phyloP scores from a whole-genome alignment of 2,329 filamentous ascomycete genomes.

The Colletotrichum noveboracense region DNA sequence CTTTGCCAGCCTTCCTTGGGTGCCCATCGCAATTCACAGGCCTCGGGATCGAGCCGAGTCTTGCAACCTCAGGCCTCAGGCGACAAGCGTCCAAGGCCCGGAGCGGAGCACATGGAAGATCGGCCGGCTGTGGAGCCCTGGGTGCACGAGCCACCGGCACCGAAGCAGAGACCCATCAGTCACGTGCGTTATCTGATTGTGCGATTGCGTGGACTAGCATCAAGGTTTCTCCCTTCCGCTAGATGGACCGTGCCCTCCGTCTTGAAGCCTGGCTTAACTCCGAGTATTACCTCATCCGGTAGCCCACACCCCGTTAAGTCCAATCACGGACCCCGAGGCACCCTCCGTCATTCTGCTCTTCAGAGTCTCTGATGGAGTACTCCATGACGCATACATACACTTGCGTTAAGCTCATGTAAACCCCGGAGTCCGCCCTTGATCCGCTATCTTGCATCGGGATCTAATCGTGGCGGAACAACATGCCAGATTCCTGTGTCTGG shows the following conservation, averaged over 20 bases:
- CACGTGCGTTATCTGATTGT: neutral
- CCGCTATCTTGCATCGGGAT: neutral
- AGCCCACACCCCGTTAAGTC: neutral
- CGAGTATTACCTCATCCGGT: neutral
- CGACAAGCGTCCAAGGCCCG: neutral
- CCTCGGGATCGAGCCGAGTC: neutral
- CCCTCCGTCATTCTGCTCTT: neutral
- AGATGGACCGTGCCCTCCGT: neutral
- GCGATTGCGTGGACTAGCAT: neutral
- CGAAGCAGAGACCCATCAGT: neutral
- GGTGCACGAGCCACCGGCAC: neutral
- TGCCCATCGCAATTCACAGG: neutral
- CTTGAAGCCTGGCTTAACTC: neutral
- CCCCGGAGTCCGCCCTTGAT: neutral
- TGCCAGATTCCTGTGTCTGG: neutral
- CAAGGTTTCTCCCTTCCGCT: neutral
- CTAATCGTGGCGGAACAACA: neutral
- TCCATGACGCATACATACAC: neutral
- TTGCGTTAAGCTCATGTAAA: neutral
- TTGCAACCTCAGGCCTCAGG: neutral
- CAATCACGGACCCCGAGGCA: neutral
- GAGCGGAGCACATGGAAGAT: neutral
- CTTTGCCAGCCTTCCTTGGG: neutral
- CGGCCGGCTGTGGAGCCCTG: neutral
- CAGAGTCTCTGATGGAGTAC: neutral